Conservation (phyloP, 345 rosid species). For the Barbarea vulgaris region DNA sequence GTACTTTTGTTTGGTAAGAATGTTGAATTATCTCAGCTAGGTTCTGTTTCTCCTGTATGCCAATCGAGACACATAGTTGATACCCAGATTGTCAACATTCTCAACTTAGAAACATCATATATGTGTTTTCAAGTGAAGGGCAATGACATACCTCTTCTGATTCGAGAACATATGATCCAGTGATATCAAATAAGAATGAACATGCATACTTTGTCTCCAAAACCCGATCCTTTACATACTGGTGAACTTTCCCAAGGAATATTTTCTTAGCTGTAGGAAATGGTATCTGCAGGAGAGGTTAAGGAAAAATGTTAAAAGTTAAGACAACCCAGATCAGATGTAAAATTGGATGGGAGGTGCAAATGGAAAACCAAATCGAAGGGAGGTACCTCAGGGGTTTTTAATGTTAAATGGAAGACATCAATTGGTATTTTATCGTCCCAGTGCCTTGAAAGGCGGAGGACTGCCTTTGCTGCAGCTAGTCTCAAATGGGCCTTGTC, state of each 20-base stretch:
- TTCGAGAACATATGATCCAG: conserved; percentile 52
- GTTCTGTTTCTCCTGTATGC: conserved; percentile 80
- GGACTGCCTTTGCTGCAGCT: conserved; percentile 94
- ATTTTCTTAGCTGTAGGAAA: conserved; percentile 76
- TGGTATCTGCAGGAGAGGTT: conserved; percentile 55
- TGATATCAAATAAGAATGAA: conserved; percentile 64
- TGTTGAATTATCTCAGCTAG: conserved; percentile 83
- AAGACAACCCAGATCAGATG: conserved; percentile 20
- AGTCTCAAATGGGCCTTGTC: conserved; percentile 91
- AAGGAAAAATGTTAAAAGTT: background rate
- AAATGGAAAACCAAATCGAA: conserved; percentile 12
- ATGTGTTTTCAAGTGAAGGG: conserved; percentile 38
- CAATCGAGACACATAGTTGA: conserved; percentile 22
- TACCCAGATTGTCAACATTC: conserved; percentile 27
- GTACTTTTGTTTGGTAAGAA: conserved; percentile 74
- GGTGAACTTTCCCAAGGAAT: conserved; percentile 85
- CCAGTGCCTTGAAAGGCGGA: conserved; percentile 89
- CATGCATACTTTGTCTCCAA: conserved; percentile 88
- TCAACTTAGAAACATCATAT: conserved; percentile 27
- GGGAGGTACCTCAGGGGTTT: conserved; percentile 64
- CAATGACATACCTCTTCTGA: conserved; percentile 69
- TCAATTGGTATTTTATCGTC: conserved; percentile 86
- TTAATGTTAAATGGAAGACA: conserved; percentile 72
- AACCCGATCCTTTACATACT: conserved; percentile 81
- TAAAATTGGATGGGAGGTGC: background rate